Base-by-base conservation (phyloP, 2,329 filamentous ascomycete species). In the Arthrobotrys megalospora region DNA sequence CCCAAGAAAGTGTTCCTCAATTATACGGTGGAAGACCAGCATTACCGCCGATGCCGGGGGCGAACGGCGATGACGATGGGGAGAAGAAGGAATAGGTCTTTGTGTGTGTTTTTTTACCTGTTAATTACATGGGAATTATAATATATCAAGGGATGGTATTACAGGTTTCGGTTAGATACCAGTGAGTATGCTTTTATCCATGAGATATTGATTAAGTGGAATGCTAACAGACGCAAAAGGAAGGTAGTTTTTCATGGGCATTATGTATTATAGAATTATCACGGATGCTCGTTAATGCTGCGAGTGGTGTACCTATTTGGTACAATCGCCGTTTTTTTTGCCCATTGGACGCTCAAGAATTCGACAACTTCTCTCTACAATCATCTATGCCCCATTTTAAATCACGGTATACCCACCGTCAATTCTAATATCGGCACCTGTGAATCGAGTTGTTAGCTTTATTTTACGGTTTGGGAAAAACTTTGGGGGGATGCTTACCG, bases 391-490 rank as follows among this genome's bases (percentile, higher is more conserved):
- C 7, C 8, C 12, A n/a, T 24, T 53, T 64, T 64, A 79, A 24
- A 91, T 93, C 80, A 93, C 86, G n/a, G 92, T 94, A 85, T 94
- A 96, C n/a, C 93, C 93, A 76, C 93, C 93, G 81, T 96, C 93
- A 43, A 96, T 93, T 32, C 93, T 88, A 81, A 96, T 86, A 81
- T 96, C 92, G 0, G 92, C 91, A 14, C 93, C 90, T 77, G 38
- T 32, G n/a, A 45, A 86, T 85, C 28, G 7, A 19, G 14, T 21
- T 36, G 7, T 50, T 24, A 67, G 38, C 16, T 19, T 2, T 48
- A 21, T n/a, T 43, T 34, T 8, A 16, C 7, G 12, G 32, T 10
- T 52, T 28, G 8, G 7, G 5, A 19, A 16, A n/a, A 16, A 11
- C n/a, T 36, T 82, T 60, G 86, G 81, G 36, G 6, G 28, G 80